Base-by-base conservation (phyloP, 2,329 filamentous ascomycete genomes). In the Ceratocystis colombiana region DNA sequence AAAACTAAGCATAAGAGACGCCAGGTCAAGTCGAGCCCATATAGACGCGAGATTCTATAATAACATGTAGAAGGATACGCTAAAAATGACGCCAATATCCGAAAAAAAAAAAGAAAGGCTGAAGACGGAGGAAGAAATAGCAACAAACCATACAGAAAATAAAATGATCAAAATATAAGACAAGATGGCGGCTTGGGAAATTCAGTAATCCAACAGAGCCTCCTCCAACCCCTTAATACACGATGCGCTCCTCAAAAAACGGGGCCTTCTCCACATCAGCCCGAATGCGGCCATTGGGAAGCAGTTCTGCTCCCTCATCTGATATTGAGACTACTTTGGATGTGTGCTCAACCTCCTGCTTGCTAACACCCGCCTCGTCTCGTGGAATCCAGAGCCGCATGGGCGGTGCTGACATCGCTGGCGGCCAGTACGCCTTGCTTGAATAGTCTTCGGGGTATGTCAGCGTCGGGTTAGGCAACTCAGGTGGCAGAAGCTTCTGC, bases 371-470 rank as follows among this genome's bases (percentile, higher is more conserved):
- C 30, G 83, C 80, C 1, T 80, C 78, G 72, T 94, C 89, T 64
- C 82, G 80, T 0, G 89, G 89, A 33, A 94, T 85, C 89, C 89
- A 94, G 37, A 94, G 78, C 6, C 85, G 77, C 2, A 87, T 87
- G 0, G 83, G 76, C 50, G 80, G 76, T 63, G 80, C 78, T 55
- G 77, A 83, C 72, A 90, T 84, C 7, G 87, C 82, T 0, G 89
- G 88, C 70, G 90, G 85, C 75, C 80, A 84, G 75, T 90, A 94
- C 0, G 88, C 89, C 55, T 84, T 78, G 20, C 77, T 74, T 69
- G 82, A 76, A 73, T 88, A 88, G 64, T 83, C 78, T 0, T 78
- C 75, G 0, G 81, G 74, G 70, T 89, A 89, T 15, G 68, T 67
- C 22, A 69, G 30, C 0, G 69, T 69, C 10, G 72, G 71, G 44